A percentile compares a stretch with the other conserved stretches of the same genome.
Conservation (phyloP, 2,329 filamentous ascomycete species). For the Colletotrichum chlorophyti region DNA sequence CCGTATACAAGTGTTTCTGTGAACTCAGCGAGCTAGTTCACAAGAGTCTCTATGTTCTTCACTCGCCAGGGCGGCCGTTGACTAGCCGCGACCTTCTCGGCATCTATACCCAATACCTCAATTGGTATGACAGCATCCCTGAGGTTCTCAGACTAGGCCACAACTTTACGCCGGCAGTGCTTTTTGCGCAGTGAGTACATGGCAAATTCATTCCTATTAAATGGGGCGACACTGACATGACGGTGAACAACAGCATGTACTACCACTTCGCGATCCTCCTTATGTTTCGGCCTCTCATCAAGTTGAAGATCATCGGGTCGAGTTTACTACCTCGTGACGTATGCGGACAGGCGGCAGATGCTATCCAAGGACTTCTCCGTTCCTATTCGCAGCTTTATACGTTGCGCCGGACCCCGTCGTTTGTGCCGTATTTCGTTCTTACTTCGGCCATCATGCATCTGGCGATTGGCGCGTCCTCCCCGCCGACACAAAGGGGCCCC, state of each 20-base stretch:
- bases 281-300: slow-evolving; percentile 78
- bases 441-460: slow-evolving; percentile 68
- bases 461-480: slow-evolving; percentile 52
- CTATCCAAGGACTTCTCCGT: slow-evolving; percentile 61
- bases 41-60: slow-evolving; percentile 74
- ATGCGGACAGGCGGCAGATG: slow-evolving; percentile 67
- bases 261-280: slow-evolving; percentile 74
- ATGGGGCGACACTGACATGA: not conserved
- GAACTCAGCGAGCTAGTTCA: slow-evolving; percentile 78
- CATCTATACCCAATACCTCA: slow-evolving; percentile 72
- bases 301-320: slow-evolving; percentile 67
- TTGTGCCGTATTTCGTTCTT: slow-evolving; percentile 68
- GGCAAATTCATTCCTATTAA: too few species aligned
- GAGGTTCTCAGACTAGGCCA: slow-evolving; percentile 68
- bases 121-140: slow-evolving; percentile 75
- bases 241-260: slow-evolving; percentile 62
- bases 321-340: slow-evolving; percentile 69
- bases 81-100: slow-evolving; percentile 68
- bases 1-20: slow-evolving; percentile 73
- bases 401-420: slow-evolving; percentile 63
- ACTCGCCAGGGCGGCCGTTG: slow-evolving; percentile 71
- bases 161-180: slow-evolving; percentile 75
- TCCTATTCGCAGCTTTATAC: slow-evolving; percentile 67
- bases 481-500: slow-evolving; percentile 23
- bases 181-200: slow-evolving; percentile 73